Percentiles rank a stretch among this genome's conserved stretches.
Evolutionary conservation across 805 yeast genomes (phyloP).

Genomic region (Pichia thaimueangensis): DNA sequence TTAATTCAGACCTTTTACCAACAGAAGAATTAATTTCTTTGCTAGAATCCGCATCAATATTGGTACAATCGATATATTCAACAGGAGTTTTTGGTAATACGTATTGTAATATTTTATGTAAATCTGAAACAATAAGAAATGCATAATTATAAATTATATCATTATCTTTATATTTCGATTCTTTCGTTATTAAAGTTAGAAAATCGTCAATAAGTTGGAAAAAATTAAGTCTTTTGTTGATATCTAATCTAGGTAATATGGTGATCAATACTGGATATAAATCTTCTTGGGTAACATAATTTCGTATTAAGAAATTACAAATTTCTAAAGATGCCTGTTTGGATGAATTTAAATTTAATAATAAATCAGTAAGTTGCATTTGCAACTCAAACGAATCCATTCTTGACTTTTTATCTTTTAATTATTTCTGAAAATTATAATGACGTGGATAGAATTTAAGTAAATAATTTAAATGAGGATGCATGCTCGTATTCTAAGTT

Average conservation of each 20-base stretch:
- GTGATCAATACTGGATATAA: constrained; percentile 62
- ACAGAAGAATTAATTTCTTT: too few relatives aligned
- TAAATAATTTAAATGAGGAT: too few relatives aligned
- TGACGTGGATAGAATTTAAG: neutral
- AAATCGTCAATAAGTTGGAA: constrained; percentile 67
- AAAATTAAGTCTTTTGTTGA: constrained; percentile 60
- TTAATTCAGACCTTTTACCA: constrained; percentile 12
- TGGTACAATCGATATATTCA: neutral
- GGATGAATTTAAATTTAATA: constrained; percentile 62
- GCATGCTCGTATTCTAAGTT: too few relatives aligned
- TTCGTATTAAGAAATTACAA: constrained; percentile 49
- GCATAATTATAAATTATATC: constrained; percentile 13
- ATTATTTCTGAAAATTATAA: neutral
- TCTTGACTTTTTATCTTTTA: neutral
- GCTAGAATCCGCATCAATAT: too few relatives aligned
- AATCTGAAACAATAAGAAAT: constrained; percentile 26
- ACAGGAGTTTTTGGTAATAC: constrained; percentile 30
- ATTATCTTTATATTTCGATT: constrained; percentile 8
- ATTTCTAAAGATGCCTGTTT: constrained; percentile 43
- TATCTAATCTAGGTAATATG: constrained; percentile 43
- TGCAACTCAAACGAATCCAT: constrained; percentile 92
- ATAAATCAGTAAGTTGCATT: constrained; percentile 61
- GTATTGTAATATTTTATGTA: constrained; percentile 29
- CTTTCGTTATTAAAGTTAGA: constrained; percentile 27
- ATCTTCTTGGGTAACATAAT: constrained; percentile 59